Base-by-base conservation (phyloP, 257 asterid species). In the Petrea volubilis region DNA sequence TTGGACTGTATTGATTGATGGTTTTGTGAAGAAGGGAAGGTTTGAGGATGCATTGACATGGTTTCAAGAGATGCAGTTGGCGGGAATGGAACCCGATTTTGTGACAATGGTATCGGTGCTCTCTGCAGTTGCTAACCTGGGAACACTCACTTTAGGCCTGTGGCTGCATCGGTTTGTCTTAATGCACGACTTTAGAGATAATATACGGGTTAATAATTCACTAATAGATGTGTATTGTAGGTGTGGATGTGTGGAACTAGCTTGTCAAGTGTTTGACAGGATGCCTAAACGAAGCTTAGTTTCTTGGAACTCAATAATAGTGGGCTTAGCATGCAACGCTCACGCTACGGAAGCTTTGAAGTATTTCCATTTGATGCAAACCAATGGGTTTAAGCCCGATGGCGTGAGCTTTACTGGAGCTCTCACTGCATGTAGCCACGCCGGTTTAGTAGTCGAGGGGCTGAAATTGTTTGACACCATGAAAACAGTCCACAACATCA, bases 341-440 rank as follows among this genome's bases (percentile, higher is more conserved):
- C 63, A 80, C 5, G 89, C 89, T 2, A 81, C 79, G 24, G 83
- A 79, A 68, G 91, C 96, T 18, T 79, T 92, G 21, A 56, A 60
- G 10, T 73, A 86, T 64, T 92, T 89, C 7, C 62, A 70, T 27
- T 64, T 18, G 41, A 86, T 87, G 96, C 86, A 75, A 59, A 71
- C 21, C 0, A 82, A 83, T 3, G 87, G 89, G 18, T 81, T 87
- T 36, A 56, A 74, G 25, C 94, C 96, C 0, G 97, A 89, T 38
- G 82, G 85, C 10, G 93, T 92, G 78, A 92, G 89, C 79, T 89
- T 83, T 77, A 92, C 96, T 0, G 96, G 96, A 46, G 96, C 91
- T 59, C 87, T 92, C 0, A 85, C 89, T 0, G 98, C 98, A 0
- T 87, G 96, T 52, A 92, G 98, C 79, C 97, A 92, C 60, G 92